Conservation (phyloP, 306 rosid genomes). For the Hylodesmum podocarpum region DNA sequence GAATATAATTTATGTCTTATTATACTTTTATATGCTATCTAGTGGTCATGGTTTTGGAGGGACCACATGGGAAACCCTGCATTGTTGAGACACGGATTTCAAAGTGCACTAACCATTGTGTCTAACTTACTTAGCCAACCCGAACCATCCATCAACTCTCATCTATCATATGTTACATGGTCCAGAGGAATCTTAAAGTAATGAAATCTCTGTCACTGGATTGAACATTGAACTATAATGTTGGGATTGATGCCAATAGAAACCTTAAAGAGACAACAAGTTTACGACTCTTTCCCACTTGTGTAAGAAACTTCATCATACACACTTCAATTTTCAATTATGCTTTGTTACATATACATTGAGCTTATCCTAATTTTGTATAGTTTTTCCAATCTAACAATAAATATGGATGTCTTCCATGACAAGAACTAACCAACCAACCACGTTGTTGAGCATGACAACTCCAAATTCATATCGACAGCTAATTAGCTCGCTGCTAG, state of each 20-base stretch:
- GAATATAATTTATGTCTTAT: conserved; percentile 40
- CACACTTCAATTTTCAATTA: neutral
- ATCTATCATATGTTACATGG: neutral
- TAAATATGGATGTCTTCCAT: conserved; percentile 32
- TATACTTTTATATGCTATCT: neutral
- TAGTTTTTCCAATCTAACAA: conserved; percentile 12
- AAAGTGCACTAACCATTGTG: conserved; percentile 10
- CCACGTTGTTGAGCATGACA: conserved; percentile 38
- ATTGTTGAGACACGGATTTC: conserved; percentile 30
- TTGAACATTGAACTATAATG: neutral
- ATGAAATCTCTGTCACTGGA: neutral
- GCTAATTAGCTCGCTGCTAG: conserved; percentile 12
- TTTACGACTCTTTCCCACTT: neutral
- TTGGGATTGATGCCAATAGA: neutral
- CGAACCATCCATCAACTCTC: neutral
- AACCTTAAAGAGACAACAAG: neutral
- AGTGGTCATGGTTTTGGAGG: conserved; percentile 48
- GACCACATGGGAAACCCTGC: conserved; percentile 54
- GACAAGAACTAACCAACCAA: conserved; percentile 29
- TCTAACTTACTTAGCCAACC: neutral
- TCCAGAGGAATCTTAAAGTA: neutral
- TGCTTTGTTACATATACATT: conserved; percentile 16
- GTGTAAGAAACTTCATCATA: neutral
- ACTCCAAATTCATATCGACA: conserved; percentile 34
- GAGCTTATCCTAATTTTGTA: conserved; percentile 20